A percentile compares a stretch with the other conserved stretches of the same genome.
These are phyloP conservation scores for Juncus inflexus DNA, from an alignment of 176 grass and related monocot genomes.

Conservation along the genomic window DNA sequence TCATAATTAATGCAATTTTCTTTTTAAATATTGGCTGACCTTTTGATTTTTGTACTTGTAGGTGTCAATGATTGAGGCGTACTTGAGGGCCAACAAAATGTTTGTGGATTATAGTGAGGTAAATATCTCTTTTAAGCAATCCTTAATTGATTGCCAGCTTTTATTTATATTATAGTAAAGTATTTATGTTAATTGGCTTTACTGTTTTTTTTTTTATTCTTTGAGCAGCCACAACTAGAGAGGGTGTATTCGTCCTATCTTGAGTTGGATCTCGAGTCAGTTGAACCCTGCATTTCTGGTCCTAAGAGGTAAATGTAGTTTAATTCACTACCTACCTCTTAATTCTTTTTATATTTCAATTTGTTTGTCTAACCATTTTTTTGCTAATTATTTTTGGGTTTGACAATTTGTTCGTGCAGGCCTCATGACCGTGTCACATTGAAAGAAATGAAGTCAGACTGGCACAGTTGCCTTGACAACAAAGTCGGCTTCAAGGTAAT, in stretches of 20 bases:
- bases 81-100: slow-evolving; percentile 82
- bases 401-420: slow-evolving; percentile 35
- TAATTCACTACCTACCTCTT: background rate
- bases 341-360: background rate
- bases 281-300: slow-evolving; percentile 84
- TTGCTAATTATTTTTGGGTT: background rate
- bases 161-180: background rate
- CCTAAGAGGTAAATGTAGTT: slow-evolving; percentile 73
- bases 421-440: slow-evolving; percentile 93
- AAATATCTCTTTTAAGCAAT: slow-evolving; percentile 19
- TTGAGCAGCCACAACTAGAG: slow-evolving; percentile 69
- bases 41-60: slow-evolving; percentile 29
- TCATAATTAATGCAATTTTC: slow-evolving; percentile 2
- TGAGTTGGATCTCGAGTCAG: slow-evolving; percentile 80
- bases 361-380: background rate
- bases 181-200: too few relatives aligned
- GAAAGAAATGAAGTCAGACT: slow-evolving; percentile 94
- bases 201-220: slow-evolving; percentile 11
- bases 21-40: too few relatives aligned
- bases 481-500: slow-evolving; percentile 96
- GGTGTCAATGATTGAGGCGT: slow-evolving; percentile 95
- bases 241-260: slow-evolving; percentile 92
- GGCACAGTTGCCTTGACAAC: slow-evolving; percentile 87
- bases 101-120: slow-evolving; percentile 90
- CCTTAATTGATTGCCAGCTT: slow-evolving; percentile 1